These are phyloP conservation scores for Sanghuangporus sanghuang DNA, from an alignment of 1,284 basidiomycete genomes.

Conservation along the genomic window DNA sequence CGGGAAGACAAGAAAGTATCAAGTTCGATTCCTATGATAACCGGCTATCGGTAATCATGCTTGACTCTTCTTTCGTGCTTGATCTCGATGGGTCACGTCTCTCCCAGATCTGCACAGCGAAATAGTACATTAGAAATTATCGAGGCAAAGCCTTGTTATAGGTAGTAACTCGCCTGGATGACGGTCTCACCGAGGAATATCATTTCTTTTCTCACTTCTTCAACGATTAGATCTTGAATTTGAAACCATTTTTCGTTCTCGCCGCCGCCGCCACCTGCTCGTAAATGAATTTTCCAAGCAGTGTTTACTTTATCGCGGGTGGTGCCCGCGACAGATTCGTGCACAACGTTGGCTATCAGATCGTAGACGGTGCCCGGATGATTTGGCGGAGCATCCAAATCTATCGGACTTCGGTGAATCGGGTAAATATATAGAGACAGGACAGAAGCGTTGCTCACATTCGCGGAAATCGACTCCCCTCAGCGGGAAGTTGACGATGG, in stretches of 20 bases:
- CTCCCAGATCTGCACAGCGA: slow-evolving; percentile 62
- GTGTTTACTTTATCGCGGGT: slow-evolving; percentile 84
- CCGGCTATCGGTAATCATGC: slow-evolving; percentile 13
- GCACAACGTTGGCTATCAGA: slow-evolving; percentile 92
- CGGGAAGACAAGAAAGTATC: background rate
- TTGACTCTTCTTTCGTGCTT: slow-evolving; percentile 21
- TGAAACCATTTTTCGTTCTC: slow-evolving; percentile 94
- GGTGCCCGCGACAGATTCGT: slow-evolving; percentile 92
- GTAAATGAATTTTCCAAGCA: slow-evolving; percentile 90
- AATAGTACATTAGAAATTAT: background rate
- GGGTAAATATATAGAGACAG: slow-evolving; percentile 15
- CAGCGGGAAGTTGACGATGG: slow-evolving; percentile 95
- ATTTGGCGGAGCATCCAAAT: slow-evolving; percentile 65
- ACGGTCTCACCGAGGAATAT: slow-evolving; percentile 97
- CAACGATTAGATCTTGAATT: slow-evolving; percentile 95
- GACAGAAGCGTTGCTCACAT: slow-evolving; percentile 50
- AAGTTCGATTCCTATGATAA: background rate
- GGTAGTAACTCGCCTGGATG: slow-evolving; percentile 64
- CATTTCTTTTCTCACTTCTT: slow-evolving; percentile 94
- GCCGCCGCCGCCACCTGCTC: slow-evolving; percentile 69
- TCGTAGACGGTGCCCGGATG: slow-evolving; percentile 78
- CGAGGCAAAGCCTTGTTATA: background rate
- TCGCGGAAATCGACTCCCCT: slow-evolving; percentile 88
- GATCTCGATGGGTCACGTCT: slow-evolving; percentile 31
- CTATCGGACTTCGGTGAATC: slow-evolving; percentile 36